Base-by-base conservation (phyloP, 208 protist genomes). In the Wallacemonas sp. region DNA sequence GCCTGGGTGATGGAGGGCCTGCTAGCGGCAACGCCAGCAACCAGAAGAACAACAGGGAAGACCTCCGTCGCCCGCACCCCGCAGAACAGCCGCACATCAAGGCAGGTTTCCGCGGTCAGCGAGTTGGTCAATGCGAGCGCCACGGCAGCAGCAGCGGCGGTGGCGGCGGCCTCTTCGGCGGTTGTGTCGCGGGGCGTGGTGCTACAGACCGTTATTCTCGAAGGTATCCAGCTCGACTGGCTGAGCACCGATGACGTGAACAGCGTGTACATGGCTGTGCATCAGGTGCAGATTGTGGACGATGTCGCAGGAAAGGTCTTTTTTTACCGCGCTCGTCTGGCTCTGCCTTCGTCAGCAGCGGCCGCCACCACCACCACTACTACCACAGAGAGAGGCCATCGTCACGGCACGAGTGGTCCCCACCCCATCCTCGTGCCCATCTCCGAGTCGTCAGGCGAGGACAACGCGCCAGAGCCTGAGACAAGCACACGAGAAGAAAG, bases 261-360 rank as follows among this genome's bases (percentile, higher is more conserved):
- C 56, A 86, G 65, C 27, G 54, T 77, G 27, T 84, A 77, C 51
- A 55, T 79, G 22, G 64, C 75, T 19, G 53, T 93, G 0, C 81
- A 85, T 46, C 80, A 79, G 54, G 58, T 93, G 63, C 83, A 93
- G 64, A 45, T 86, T 44, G 75, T 90, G 15, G 81, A 93, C 51
- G 80, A 82, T 59, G 61, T 76, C 27, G 41, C 49, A 22, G 55
- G 56, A 39, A 21, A n/a, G 14, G 73, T 86, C 14, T 73, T 86
- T 47, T 31, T 86, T 2, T 79, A 90, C 58, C 83, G 87, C 17
- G 87, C 83, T 2, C 67, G 68, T n/a, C 68, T 77, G 24, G 59
- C 65, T 2, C 64, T 72, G 21, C 65, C 72, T 22, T 58, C 0
- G 15, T 22, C 46, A 47, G 15, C 62, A 9, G 49, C 21, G 30